Evolutionary conservation across 1,284 basidiomycete genomes (phyloP).

Genomic region (Pseudomicrostroma phylloplanum): DNA sequence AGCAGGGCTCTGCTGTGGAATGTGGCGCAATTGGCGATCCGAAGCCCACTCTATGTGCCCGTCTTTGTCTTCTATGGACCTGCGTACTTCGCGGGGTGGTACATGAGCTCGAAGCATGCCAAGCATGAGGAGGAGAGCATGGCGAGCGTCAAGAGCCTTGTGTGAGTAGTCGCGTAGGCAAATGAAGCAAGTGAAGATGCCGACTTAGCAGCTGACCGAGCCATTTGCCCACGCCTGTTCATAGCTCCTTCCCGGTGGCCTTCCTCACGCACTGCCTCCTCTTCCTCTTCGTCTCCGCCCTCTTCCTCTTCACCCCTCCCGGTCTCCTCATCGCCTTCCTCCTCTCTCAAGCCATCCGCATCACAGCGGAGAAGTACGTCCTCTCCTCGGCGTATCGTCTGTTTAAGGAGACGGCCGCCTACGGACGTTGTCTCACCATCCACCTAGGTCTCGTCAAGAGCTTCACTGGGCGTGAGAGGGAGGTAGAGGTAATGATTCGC

Average conservation of each 20-base stretch:
- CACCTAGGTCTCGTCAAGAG: background rate
- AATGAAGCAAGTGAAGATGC: background rate
- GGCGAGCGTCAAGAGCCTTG: slow-evolving; percentile 18
- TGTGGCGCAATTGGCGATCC: background rate
- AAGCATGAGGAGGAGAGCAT: slow-evolving; percentile 26
- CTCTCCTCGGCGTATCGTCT: background rate
- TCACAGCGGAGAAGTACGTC: background rate
- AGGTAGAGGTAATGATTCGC: background rate
- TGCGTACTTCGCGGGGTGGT: slow-evolving; percentile 13
- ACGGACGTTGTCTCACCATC: background rate
- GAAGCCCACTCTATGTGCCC: slow-evolving; percentile 6
- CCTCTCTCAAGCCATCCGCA: slow-evolving; percentile 4
- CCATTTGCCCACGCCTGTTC: background rate
- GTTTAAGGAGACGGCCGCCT: background rate
- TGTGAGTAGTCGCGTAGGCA: slow-evolving; percentile 10
- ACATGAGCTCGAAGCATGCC: slow-evolving; percentile 12
- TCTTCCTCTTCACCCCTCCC: slow-evolving; percentile 18
- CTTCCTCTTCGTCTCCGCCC: slow-evolving; percentile 11
- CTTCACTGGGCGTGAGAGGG: background rate
- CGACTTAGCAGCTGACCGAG: too few relatives aligned
- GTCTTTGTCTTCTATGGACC: slow-evolving; percentile 16
- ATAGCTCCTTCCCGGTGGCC: slow-evolving; percentile 16
- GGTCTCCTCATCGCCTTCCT: slow-evolving; percentile 14
- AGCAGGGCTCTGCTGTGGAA: background rate
- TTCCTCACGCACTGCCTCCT: slow-evolving; percentile 12